Base-by-base conservation (phyloP, 2,329 filamentous ascomycete species). In the Aspergillus transmontanensis region DNA sequence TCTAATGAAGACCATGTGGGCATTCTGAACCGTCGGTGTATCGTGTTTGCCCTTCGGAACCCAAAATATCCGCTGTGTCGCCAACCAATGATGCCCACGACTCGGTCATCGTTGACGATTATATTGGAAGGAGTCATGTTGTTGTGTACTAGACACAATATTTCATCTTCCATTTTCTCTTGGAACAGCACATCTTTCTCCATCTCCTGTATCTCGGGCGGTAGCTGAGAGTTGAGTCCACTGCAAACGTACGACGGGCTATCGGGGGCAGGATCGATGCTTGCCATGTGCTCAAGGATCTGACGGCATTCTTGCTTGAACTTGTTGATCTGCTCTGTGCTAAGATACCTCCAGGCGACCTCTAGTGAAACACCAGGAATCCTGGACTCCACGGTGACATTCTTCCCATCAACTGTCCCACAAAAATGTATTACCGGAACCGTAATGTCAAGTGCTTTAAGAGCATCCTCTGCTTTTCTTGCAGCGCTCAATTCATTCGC, bases 1-100 rank as follows among this genome's bases (percentile, higher is more conserved):
- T 30, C 66, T 39, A 60, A 63, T 53, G 66, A 61, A 23, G 64
- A 62, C 11, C 64, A 63, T 19, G 64, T 68, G 3, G 69, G 71
- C 58, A 72, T 69, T 60, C 77, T 72, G 26, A 76, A 68, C 56
- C 71, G 66, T 54, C 63, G 69, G 64, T 80, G 78, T 50, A 80
- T 65, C 57, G 70, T 72, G 45, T 69, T 69, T 39, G 74, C 75
- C 58, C 75, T 71, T 43, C 72, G 67, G 46, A 72, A 69, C 19
- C 77, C 77, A 66, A 80, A 80, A 59, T 75, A 79, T 46, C 78
- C 78, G 53, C 77, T 73, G 59, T 77, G 70, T 59, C 73, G 70
- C 78, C 78, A 80, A n/a, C 75, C 76, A 51, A 71, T 65, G 30
- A 80, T 69, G 23, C 78, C 78, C 54, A 80, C 75, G 28, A 80